phyloP scores from a whole-genome alignment of 805 yeast genomes.

The Cyberlindnera nakhonratchasimensis region DNA sequence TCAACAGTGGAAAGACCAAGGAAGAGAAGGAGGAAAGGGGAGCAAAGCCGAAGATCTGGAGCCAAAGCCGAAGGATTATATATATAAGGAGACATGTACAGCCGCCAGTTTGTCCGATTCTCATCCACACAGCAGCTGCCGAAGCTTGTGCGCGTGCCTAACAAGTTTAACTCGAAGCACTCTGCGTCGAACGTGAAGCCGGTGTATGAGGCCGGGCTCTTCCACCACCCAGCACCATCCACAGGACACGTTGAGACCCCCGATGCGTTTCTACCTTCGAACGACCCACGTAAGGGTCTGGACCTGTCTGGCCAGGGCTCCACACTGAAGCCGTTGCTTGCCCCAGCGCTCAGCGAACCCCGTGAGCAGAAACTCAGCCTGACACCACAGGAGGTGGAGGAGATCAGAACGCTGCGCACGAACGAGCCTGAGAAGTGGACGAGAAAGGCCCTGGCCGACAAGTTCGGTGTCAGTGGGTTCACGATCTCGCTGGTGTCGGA shows the following conservation, averaged over 20 bases:
- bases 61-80: too few species aligned
- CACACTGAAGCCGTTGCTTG: conserved; percentile 17
- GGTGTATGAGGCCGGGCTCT: conserved; percentile 53
- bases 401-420: conserved; percentile 53
- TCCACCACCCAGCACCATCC: conserved; percentile 62
- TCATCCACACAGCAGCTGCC: conserved; percentile 11
- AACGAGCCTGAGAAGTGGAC: conserved; percentile 63
- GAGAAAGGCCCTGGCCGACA: conserved; percentile 54
- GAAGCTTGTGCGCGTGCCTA: conserved; percentile 39
- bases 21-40: too few species aligned
- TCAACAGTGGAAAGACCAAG: too few species aligned
- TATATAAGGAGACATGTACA: too few species aligned
- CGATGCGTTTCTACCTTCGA: conserved; percentile 58
- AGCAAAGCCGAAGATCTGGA: too few species aligned
- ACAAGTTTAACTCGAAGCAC: conserved; percentile 55
- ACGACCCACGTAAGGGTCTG: conserved; percentile 52
- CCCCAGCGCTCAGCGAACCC: conserved; percentile 38
- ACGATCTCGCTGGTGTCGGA: conserved; percentile 54
- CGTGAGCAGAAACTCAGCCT: conserved; percentile 48
- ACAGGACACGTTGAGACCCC: conserved; percentile 58
- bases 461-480: conserved; percentile 49
- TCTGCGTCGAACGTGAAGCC: conserved; percentile 60
- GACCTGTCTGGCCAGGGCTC: conserved; percentile 26
- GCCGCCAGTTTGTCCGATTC: conserved; percentile 9
- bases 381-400: conserved; percentile 51